Base-by-base conservation (phyloP, 768 basidiomycete species). In the Termitomyces sp. region DNA sequence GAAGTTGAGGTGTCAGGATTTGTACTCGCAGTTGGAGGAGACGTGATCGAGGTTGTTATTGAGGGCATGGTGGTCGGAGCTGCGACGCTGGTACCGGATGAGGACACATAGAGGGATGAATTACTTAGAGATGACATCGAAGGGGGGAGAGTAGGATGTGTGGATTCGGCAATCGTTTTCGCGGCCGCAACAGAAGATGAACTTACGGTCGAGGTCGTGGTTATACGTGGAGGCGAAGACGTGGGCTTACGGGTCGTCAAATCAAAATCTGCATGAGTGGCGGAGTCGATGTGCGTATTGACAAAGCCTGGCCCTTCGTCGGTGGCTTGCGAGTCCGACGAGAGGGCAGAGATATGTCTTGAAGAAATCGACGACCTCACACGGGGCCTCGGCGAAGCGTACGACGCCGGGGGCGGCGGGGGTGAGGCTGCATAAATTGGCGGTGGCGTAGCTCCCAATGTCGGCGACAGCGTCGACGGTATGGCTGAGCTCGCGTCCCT, bases 1-100 rank as follows among this genome's bases (percentile, higher is more conserved):
- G 69, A 44, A 50, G 70, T 59, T 14, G 76, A 54, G 14, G 55
- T 41, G 30, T 58, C 42, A 32, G 40, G 49, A 37, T 21, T 27
- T 43, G 28, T 41, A 25, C 46, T 41, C 56, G 48, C 44, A 25
- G 62, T 46, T 1, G 63, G 59, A 19, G 47, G 51, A 17, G 40
- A 27, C 8, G 35, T 39, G 23, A 49, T 23, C 21, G 23, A 35
- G 23, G 16, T 23, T 11, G 37, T 50, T 4, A 23, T 52, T 56
- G 8, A 48, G 19, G 10, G 58, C 27, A 12, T 40, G 40, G 27
- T 27, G 27, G 21, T 19, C 8, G 41, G 11, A 41, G 45, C 35
- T 37, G 35, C 37, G 27, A 16, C 34, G 56, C 16, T 39, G 25
- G 44, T 46, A 5, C 32, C 12, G 23, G 55, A 44, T 9, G 46